Percentiles rank a stretch among this genome's conserved stretches.
Conservation (phyloP, 139 green algal genomes). For the Trebouxia sp. region DNA sequence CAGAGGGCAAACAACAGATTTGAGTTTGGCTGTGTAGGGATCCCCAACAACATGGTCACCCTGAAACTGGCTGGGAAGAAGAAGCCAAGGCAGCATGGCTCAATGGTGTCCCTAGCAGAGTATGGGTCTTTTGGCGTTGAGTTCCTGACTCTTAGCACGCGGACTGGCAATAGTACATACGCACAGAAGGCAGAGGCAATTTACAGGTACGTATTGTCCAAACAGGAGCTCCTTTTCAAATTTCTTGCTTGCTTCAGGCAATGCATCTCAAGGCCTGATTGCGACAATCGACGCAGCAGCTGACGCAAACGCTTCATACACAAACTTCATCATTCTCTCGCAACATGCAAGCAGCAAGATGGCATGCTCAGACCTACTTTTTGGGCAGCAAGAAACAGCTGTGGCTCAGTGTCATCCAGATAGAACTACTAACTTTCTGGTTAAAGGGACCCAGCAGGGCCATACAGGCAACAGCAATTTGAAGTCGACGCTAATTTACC, state of each 20-base stretch:
- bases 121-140: slow-evolving; percentile 68
- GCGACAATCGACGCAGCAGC: neutral
- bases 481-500: too few relatives aligned
- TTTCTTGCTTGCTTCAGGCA: neutral
- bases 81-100: neutral
- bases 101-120: slow-evolving; percentile 44
- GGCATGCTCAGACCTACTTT: neutral
- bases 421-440: too few relatives aligned
- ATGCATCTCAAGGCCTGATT: neutral
- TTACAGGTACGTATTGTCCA: slow-evolving; percentile 4
- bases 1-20: too few relatives aligned
- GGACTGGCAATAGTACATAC: slow-evolving; percentile 64
- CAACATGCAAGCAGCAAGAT: too few relatives aligned
- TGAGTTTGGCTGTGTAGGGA: too few relatives aligned
- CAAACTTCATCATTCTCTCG: too few relatives aligned
- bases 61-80: neutral
- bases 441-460: too few relatives aligned
- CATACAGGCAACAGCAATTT: too few relatives aligned
- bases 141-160: slow-evolving; percentile 65
- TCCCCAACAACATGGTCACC: slow-evolving; percentile 19
- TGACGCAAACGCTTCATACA: too few relatives aligned
- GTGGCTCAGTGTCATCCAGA: too few relatives aligned
- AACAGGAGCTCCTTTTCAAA: neutral
- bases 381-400: neutral
- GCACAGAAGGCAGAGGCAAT: slow-evolving; percentile 33